phyloP scores from a whole-genome alignment of 371 early-diverging fungal genomes.

The Mucor irregularis region DNA sequence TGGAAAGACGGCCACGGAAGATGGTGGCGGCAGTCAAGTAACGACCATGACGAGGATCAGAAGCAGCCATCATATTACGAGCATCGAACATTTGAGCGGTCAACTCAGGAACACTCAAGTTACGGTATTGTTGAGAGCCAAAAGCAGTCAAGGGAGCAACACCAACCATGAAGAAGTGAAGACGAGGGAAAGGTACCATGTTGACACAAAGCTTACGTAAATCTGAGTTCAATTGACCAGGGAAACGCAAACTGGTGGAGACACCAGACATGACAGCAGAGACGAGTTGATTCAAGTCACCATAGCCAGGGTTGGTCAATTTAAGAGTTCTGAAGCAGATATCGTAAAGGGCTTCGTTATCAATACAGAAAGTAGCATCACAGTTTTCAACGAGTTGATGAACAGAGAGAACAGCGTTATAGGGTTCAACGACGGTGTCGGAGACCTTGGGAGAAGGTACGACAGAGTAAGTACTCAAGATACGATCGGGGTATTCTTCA shows the following conservation, averaged over 20 bases:
- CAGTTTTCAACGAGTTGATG: constrained; percentile 91
- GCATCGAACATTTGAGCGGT: constrained; percentile 98
- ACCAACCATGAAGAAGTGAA: constrained; percentile 90
- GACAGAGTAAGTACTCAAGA: constrained; percentile 93
- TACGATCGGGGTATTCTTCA: constrained; percentile 93
- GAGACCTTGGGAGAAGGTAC: constrained; percentile 92
- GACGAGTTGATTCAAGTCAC: constrained; percentile 81
- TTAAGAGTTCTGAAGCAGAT: constrained; percentile 87
- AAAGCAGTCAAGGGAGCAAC: constrained; percentile 92
- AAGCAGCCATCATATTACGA: constrained; percentile 98
- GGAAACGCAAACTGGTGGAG: constrained; percentile 98
- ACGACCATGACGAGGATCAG: constrained; percentile 73
- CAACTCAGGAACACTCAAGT: constrained; percentile 89
- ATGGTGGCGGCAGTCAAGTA: constrained; percentile 90
- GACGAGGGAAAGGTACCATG: constrained; percentile 97
- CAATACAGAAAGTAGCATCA: constrained; percentile 97
- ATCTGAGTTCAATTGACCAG: constrained; percentile 98
- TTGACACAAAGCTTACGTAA: constrained; percentile 98
- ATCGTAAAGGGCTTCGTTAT: constrained; percentile 95
- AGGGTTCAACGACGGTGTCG: constrained; percentile 93
- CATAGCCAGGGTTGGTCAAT: constrained; percentile 78
- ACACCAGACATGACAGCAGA: constrained; percentile 93
- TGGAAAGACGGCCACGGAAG: constrained; percentile 94
- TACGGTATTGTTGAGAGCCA: constrained; percentile 87
- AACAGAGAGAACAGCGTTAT: constrained; percentile 85